phyloP scores from a whole-genome alignment of 495 filamentous ascomycete species.

The Bathelium albidoporum region DNA sequence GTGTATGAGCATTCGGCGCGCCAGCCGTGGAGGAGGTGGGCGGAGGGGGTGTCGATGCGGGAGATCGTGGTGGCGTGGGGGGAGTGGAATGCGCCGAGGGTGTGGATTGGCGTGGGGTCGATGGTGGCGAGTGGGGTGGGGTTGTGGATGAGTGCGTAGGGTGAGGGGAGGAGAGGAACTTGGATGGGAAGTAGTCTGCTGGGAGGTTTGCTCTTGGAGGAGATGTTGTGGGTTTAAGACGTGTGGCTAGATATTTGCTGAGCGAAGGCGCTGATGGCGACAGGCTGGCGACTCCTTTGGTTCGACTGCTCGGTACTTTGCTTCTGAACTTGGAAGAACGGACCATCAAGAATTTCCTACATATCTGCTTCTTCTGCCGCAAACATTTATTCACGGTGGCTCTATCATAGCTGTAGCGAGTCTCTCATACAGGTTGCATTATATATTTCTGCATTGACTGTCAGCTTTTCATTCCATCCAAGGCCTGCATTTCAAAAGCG shows the following conservation, averaged over 20 bases:
- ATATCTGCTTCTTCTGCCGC: no score
- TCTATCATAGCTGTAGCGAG: no score
- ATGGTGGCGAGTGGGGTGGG: background rate
- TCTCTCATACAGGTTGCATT: no score
- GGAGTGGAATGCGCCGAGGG: background rate
- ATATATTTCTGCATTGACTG: no score
- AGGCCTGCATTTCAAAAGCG: no score
- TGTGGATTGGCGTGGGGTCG: background rate
- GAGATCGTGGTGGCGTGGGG: constrained; percentile 3
- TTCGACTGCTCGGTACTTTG: no score
- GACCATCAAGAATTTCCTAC: background rate
- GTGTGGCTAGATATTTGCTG: background rate
- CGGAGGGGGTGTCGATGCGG: background rate
- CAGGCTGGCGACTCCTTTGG: background rate
- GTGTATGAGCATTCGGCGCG: background rate
- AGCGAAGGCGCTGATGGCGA: background rate
- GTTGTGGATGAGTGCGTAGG: background rate
- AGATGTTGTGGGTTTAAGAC: background rate
- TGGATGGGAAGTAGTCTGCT: background rate
- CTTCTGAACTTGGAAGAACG: background rate
- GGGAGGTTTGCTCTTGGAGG: background rate
- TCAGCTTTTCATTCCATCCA: no score
- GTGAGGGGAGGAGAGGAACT: background rate
- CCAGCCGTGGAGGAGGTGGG: background rate
- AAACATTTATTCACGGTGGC: no score